These are phyloP conservation scores for Colletotrichum sansevieriae DNA, from an alignment of 2,329 filamentous ascomycete species.

Conservation along the genomic window DNA sequence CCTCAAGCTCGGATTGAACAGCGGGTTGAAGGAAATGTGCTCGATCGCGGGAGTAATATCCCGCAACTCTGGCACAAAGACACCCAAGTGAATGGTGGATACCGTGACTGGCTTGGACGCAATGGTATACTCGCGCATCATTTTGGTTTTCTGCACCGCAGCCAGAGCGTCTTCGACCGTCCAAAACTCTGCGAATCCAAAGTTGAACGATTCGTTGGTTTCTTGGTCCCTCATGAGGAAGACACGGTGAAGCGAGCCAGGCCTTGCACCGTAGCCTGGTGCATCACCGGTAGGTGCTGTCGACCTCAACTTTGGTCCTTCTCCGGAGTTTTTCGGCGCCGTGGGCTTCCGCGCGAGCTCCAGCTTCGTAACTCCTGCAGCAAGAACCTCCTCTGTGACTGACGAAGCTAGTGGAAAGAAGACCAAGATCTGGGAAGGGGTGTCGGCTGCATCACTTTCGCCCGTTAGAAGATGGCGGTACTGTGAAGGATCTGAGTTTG, in stretches of 20 bases:
- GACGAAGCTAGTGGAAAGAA: slow-evolving; percentile 78
- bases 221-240: slow-evolving; percentile 81
- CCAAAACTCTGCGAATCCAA: slow-evolving; percentile 87
- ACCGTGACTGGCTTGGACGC: slow-evolving; percentile 78
- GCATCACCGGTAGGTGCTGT: slow-evolving; percentile 68
- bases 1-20: slow-evolving; percentile 75
- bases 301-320: slow-evolving; percentile 67
- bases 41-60: slow-evolving; percentile 67
- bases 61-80: slow-evolving; percentile 81
- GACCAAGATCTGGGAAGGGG: slow-evolving; percentile 81
- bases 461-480: slow-evolving; percentile 57
- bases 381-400: slow-evolving; percentile 79
- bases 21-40: slow-evolving; percentile 76
- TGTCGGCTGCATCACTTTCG: slow-evolving; percentile 63
- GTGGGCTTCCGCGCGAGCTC: slow-evolving; percentile 71
- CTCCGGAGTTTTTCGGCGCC: slow-evolving; percentile 58
- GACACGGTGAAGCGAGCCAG: slow-evolving; percentile 81
- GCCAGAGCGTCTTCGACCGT: slow-evolving; percentile 81
- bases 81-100: slow-evolving; percentile 85
- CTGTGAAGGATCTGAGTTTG: slow-evolving; percentile 17
- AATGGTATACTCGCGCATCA: slow-evolving; percentile 82
- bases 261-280: slow-evolving; percentile 76
- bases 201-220: slow-evolving; percentile 81
- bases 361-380: slow-evolving; percentile 79
- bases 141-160: slow-evolving; percentile 78